These are phyloP conservation scores for Meredithiella fracta DNA, from an alignment of 2,329 filamentous ascomycete genomes.

Conservation along the genomic window DNA sequence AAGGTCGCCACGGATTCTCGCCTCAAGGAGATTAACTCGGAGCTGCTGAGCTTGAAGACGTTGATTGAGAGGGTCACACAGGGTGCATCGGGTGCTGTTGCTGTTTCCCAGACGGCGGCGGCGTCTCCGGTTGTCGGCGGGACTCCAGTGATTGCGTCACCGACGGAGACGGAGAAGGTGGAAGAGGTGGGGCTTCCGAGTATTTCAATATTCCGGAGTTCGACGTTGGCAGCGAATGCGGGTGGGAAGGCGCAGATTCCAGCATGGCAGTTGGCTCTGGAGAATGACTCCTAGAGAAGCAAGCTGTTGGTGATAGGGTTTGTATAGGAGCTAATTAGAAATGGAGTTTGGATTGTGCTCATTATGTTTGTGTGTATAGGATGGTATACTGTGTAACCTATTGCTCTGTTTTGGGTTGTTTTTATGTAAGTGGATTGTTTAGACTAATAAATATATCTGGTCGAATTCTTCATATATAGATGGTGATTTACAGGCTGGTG, in stretches of 20 bases:
- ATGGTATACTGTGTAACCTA: background rate
- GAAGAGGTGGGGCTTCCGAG: background rate
- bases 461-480: background rate
- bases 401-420: background rate
- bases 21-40: conserved; percentile 68
- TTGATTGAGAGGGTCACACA: conserved; percentile 48
- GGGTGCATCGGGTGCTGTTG: conserved; percentile 10
- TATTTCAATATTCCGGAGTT: background rate
- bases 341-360: no score
- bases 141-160: background rate
- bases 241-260: conserved; percentile 51
- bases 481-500: background rate
- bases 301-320: background rate
- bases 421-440: background rate
- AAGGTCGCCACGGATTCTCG: conserved; percentile 68
- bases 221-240: conserved; percentile 18
- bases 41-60: conserved; percentile 84
- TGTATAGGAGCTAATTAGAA: background rate
- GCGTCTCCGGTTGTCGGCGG: conserved; percentile 20
- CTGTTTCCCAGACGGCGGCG: background rate
- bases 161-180: background rate
- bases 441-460: no score
- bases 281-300: background rate
- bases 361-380: background rate
- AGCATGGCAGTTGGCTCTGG: conserved; percentile 34